These are phyloP conservation scores for Thalassiosira mediterranea DNA, from an alignment of 352 stramenopile species.

Conservation along the genomic window DNA sequence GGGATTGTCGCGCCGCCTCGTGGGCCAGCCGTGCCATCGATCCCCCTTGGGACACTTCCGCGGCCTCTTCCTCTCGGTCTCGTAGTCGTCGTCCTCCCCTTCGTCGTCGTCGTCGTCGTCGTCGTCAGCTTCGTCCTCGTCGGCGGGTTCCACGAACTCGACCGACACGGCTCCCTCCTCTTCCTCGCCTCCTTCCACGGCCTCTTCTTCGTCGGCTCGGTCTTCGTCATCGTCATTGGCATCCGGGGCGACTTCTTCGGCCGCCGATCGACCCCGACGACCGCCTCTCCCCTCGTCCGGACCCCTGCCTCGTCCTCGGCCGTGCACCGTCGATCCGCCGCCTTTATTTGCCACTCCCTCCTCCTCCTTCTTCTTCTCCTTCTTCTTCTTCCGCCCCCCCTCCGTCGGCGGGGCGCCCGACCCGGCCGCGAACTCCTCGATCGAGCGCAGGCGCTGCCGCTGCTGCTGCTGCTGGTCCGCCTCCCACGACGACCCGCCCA, in stretches of 20 bases:
- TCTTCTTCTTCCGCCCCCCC: too few relatives aligned
- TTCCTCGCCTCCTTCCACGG: background rate
- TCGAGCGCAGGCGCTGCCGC: background rate
- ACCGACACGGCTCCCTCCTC: background rate
- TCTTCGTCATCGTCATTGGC: background rate
- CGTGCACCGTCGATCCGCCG: too few relatives aligned
- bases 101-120: background rate
- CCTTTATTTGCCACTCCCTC: too few relatives aligned
- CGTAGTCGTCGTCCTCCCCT: background rate
- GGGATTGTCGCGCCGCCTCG: background rate
- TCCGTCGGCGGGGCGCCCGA: too few relatives aligned
- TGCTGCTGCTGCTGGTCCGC: background rate
- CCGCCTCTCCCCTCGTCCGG: too few relatives aligned
- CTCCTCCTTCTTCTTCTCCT: too few relatives aligned
- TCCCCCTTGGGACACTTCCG: background rate
- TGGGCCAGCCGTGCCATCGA: slow-evolving; percentile 11
- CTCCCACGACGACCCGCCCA: background rate
- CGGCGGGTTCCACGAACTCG: background rate
- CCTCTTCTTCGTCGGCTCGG: background rate
- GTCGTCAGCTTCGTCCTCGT: background rate
- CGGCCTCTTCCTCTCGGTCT: background rate
- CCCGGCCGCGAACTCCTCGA: too few relatives aligned
- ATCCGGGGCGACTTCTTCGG: background rate
- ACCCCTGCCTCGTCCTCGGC: too few relatives aligned
- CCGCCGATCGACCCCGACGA: background rate